Conservation (phyloP, 1,139 yeast genomes). For the Nakaseomyces glabratus region DNA sequence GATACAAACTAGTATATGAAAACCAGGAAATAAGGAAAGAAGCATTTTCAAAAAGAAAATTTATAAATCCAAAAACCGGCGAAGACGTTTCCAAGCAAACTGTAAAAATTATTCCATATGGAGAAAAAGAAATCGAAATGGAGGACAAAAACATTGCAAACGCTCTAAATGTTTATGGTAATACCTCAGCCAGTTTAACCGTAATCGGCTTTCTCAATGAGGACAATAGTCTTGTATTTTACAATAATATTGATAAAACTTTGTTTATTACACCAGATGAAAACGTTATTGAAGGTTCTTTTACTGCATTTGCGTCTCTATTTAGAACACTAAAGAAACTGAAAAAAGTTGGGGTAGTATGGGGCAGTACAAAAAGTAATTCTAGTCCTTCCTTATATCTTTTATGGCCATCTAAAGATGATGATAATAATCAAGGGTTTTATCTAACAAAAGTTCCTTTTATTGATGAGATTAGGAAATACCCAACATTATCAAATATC, state of each 20-base stretch:
- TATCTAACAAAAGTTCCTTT: constrained; percentile 53
- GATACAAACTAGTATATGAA: constrained; percentile 42
- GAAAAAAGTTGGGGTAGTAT: constrained; percentile 54
- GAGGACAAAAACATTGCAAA: constrained; percentile 30
- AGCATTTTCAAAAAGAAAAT: constrained; percentile 43
- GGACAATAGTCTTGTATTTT: constrained; percentile 38
- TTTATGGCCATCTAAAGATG: constrained; percentile 43
- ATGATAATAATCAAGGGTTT: constrained; percentile 42
- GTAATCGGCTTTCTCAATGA: constrained; percentile 58
- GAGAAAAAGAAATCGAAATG: constrained; percentile 38
- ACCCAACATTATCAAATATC: constrained; percentile 32
- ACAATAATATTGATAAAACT: constrained; percentile 47
- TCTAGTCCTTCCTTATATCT: constrained; percentile 54
- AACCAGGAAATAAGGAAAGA: constrained; percentile 43
- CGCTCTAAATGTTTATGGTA: constrained; percentile 33
- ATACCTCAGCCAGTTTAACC: constrained; percentile 38
- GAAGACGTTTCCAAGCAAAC: constrained; percentile 34
- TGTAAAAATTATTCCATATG: constrained; percentile 37
- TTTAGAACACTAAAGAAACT: constrained; percentile 50
- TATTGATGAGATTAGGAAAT: constrained; percentile 50
- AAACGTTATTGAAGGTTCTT: constrained; percentile 52
- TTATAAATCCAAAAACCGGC: constrained; percentile 37
- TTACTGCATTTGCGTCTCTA: constrained; percentile 56
- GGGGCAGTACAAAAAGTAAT: constrained; percentile 54
- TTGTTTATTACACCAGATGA: constrained; percentile 54